phyloP scores from a whole-genome alignment of 1,284 basidiomycete genomes.

The Gomphus bonarii region DNA sequence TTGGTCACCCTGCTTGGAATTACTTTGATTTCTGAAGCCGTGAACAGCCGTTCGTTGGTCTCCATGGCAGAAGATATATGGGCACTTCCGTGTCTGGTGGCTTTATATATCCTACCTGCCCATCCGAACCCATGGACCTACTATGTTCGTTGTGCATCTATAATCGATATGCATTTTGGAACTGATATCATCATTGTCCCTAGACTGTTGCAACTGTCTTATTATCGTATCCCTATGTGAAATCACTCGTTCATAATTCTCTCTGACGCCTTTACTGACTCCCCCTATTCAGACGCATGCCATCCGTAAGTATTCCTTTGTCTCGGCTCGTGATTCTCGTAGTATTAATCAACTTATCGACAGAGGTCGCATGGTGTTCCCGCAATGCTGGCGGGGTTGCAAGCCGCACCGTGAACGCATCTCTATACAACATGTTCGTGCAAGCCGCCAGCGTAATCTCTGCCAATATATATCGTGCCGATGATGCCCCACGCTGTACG shows the following conservation, averaged over 20 bases:
- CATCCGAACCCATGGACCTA: constrained; percentile 51
- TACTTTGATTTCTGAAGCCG: constrained; percentile 36
- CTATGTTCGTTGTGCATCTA: constrained; percentile 29
- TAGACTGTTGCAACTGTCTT: constrained; percentile 5
- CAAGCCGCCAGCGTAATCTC: constrained; percentile 36
- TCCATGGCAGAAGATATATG: constrained; percentile 41
- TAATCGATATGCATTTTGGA: neutral
- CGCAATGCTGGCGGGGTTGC: constrained; percentile 46
- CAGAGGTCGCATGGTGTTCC: constrained; percentile 44
- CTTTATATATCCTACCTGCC: constrained; percentile 41
- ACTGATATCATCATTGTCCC: neutral
- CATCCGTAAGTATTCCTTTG: constrained; percentile 15
- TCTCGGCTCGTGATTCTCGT: constrained; percentile 16
- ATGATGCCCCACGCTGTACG: constrained; percentile 41
- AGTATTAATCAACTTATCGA: neutral
- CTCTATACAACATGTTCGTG: constrained; percentile 49
- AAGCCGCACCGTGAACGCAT: constrained; percentile 42
- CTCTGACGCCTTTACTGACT: neutral
- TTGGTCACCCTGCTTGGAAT: constrained; percentile 35
- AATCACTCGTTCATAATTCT: constrained; percentile 18
- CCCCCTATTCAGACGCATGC: constrained; percentile 24
- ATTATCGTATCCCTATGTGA: constrained; percentile 6
- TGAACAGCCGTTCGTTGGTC: constrained; percentile 44
- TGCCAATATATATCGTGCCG: constrained; percentile 37
- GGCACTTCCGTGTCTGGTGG: constrained; percentile 44